Evolutionary conservation across 208 protist genomes (phyloP).

Genomic region (Histomonas meleagridis): DNA sequence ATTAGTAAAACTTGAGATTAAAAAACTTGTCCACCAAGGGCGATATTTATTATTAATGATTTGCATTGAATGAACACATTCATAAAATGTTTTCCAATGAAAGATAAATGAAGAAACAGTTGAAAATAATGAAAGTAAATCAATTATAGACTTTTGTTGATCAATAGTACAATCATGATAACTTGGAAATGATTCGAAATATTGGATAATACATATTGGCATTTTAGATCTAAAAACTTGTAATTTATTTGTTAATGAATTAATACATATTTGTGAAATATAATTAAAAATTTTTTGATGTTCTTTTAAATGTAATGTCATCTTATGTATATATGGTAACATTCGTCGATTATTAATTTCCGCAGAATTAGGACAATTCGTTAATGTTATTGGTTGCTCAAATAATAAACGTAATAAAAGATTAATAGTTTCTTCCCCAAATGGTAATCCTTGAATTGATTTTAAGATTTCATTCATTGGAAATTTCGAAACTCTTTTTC

Average conservation of each 20-base stretch:
- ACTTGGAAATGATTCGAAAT: not conserved
- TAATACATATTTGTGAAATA: not conserved
- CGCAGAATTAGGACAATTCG: not conserved
- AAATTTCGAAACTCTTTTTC: not conserved
- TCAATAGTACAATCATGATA: too few species aligned
- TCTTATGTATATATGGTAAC: not conserved
- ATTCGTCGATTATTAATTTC: conserved; percentile 16
- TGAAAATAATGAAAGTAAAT: not conserved
- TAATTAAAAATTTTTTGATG: not conserved
- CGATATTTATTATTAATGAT: not conserved
- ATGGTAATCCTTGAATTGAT: not conserved
- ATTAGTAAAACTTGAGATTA: not conserved
- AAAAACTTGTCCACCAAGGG: not conserved
- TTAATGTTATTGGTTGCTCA: not conserved
- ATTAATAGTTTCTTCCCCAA: not conserved
- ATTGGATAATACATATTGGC: not conserved
- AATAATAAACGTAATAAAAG: not conserved
- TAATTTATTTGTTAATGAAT: conserved; percentile 16
- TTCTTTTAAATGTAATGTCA: not conserved
- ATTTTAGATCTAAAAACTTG: not conserved
- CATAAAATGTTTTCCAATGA: conserved; percentile 29
- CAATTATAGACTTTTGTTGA: not conserved
- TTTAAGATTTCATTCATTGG: not conserved
- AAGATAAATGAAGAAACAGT: conserved; percentile 22
- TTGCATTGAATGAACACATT: not conserved